Percentiles rank a stretch among this genome's conserved stretches.
These are phyloP conservation scores for Takakia lepidozioides DNA, from an alignment of 225 moss, liverwort and hornwort genomes.

Conservation along the genomic window DNA sequence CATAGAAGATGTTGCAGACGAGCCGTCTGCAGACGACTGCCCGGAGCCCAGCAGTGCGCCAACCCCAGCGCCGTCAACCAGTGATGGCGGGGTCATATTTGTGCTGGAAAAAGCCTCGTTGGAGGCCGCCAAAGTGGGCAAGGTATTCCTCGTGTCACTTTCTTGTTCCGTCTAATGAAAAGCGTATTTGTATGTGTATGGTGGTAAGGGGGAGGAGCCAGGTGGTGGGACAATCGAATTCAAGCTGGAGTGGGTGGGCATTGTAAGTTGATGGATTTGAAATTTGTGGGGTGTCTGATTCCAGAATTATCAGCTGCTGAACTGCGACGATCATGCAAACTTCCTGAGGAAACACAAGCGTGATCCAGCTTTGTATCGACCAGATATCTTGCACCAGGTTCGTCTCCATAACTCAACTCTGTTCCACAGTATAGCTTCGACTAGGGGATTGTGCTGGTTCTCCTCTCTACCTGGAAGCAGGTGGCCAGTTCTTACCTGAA, in stretches of 20 bases:
- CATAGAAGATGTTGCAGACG: constrained; percentile 17
- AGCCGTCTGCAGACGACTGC: constrained; percentile 4
- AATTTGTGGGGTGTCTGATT: not conserved
- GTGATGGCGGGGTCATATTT: constrained; percentile 70
- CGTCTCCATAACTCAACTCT: too few species aligned
- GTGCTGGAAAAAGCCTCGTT: constrained; percentile 86
- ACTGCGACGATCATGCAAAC: constrained; percentile 89
- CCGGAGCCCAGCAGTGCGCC: constrained; percentile 24
- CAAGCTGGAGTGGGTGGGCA: too few species aligned
- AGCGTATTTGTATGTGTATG: not conserved
- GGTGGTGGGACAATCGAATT: not conserved
- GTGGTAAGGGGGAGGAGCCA: not conserved
- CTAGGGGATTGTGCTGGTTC: too few species aligned
- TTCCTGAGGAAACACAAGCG: constrained; percentile 88
- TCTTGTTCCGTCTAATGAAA: too few species aligned
- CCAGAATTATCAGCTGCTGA: constrained; percentile 84
- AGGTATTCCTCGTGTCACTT: constrained; percentile 47
- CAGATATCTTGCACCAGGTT: constrained; percentile 90
- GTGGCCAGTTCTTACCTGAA: too few species aligned
- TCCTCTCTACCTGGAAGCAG: too few species aligned
- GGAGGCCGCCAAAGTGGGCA: constrained; percentile 93
- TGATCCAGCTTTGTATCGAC: constrained; percentile 82
- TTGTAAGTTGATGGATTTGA: not conserved
- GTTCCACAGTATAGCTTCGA: too few species aligned
- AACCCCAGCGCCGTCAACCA: constrained; percentile 15